Evolutionary conservation across 1,139 yeast species (phyloP).

Genomic region (Candida buenavistaensis): DNA sequence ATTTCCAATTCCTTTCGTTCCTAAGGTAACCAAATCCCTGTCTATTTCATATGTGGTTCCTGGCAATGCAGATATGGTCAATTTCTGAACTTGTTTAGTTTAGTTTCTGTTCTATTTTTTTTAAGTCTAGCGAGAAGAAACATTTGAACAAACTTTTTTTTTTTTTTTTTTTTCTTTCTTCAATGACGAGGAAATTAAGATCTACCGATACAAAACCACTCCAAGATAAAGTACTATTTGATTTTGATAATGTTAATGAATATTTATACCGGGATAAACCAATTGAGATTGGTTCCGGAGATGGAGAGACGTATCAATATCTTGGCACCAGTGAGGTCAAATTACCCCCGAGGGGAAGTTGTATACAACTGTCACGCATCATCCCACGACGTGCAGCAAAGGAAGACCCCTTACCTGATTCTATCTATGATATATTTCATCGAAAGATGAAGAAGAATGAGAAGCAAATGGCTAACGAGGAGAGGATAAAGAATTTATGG

Average conservation of each 20-base stretch:
- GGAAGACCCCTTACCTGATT: constrained; percentile 48
- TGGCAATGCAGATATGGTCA: no score
- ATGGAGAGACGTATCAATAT: background rate
- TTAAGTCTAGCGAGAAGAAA: no score
- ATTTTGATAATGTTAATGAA: constrained; percentile 33
- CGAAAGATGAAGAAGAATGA: constrained; percentile 68
- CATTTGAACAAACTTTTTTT: no score
- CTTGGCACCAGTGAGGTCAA: constrained; percentile 11
- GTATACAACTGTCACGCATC: background rate
- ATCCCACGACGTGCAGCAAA: constrained; percentile 23
- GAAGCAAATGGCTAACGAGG: constrained; percentile 58
- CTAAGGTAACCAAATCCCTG: no score
- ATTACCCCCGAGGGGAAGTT: background rate
- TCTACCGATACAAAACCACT: constrained; percentile 47
- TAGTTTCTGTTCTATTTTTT: no score
- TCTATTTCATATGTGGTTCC: no score
- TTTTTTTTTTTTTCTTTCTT: background rate
- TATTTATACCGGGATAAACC: constrained; percentile 23
- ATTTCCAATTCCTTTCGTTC: no score
- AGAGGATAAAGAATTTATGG: constrained; percentile 46
- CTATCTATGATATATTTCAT: constrained; percentile 51
- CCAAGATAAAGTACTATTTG: constrained; percentile 20
- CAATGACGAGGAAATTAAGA: constrained; percentile 9
- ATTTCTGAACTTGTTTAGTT: no score
- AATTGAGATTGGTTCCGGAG: background rate